Conservation (phyloP, 495 filamentous ascomycete genomes). For the Neurospora terricola region DNA sequence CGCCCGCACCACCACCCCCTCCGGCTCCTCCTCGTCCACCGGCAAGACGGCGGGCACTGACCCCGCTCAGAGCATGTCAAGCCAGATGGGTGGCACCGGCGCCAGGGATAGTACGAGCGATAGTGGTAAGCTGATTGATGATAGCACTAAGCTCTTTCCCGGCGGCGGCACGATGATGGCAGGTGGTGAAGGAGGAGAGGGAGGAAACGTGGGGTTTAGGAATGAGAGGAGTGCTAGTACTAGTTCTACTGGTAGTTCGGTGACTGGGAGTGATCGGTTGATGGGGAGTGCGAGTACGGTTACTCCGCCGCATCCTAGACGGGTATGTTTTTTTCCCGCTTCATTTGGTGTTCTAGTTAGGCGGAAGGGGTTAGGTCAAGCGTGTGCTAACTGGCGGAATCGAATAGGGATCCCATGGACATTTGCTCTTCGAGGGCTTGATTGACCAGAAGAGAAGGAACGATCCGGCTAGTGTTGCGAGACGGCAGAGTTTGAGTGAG, state of each 20-base stretch:
- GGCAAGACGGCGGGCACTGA: no score
- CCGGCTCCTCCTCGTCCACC: background rate
- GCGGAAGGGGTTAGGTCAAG: no score
- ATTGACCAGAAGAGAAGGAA: constrained; percentile 31
- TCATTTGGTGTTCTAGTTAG: no score
- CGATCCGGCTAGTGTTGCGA: constrained; percentile 27
- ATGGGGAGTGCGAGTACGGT: background rate
- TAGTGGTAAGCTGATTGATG: background rate
- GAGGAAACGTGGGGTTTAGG: background rate
- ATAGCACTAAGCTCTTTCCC: background rate
- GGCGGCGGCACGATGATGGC: background rate
- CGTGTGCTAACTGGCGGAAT: no score
- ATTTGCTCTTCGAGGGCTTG: constrained; percentile 30
- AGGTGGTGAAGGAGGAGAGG: background rate
- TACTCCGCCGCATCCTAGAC: background rate
- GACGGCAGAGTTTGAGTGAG: constrained; percentile 35
- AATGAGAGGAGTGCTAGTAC: background rate
- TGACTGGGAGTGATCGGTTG: background rate
- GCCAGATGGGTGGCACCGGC: no score
- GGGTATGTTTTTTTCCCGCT: background rate
- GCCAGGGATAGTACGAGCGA: no score
- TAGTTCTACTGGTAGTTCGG: background rate
- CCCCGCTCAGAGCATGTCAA: no score
- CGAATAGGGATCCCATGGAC: constrained; percentile 21
- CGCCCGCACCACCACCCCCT: background rate